Percentiles rank a stretch among this genome's conserved stretches.
Conservation (phyloP, 2,329 filamentous ascomycete genomes). For the Clarireedia hainanense region DNA sequence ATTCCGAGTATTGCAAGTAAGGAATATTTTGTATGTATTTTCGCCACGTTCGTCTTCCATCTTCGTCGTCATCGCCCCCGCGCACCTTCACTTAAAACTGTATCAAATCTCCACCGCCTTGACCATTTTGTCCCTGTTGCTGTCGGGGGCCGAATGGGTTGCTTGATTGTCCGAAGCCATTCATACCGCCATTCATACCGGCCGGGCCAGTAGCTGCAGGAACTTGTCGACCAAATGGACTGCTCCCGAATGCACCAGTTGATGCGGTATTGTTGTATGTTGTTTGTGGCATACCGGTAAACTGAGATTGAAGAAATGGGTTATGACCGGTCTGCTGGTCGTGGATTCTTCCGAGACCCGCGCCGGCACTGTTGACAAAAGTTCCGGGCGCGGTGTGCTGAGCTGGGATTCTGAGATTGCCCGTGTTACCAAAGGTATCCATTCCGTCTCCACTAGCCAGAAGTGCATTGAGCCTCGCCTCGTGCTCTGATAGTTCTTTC, state of each 20-base stretch:
- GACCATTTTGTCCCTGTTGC: conserved; percentile 40
- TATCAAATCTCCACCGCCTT: conserved; percentile 26
- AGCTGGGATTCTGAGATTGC: conserved; percentile 86
- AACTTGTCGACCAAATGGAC: conserved; percentile 33
- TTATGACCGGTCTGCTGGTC: conserved; percentile 62
- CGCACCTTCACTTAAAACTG: conserved; percentile 22
- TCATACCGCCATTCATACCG: conserved; percentile 43
- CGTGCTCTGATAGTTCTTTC: conserved; percentile 52
- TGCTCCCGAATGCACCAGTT: conserved; percentile 20
- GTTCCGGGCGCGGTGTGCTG: conserved; percentile 95
- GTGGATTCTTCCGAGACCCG: conserved; percentile 63
- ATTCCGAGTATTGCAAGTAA: no score
- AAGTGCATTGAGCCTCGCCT: conserved; percentile 76
- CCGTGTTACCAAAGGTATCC: conserved; percentile 97
- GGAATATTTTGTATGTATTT: neutral
- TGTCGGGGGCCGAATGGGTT: conserved; percentile 52
- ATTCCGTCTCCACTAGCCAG: conserved; percentile 83
- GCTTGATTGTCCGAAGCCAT: conserved; percentile 29
- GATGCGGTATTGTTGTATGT: conserved; percentile 40
- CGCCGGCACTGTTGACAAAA: conserved; percentile 91
- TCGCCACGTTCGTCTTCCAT: neutral
- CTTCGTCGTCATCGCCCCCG: neutral
- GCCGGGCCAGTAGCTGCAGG: conserved; percentile 50
- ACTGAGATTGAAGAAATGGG: conserved; percentile 80
- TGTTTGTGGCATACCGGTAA: conserved; percentile 64